Conservation (phyloP, 441 rosid species). For the Mallotus repandus region DNA sequence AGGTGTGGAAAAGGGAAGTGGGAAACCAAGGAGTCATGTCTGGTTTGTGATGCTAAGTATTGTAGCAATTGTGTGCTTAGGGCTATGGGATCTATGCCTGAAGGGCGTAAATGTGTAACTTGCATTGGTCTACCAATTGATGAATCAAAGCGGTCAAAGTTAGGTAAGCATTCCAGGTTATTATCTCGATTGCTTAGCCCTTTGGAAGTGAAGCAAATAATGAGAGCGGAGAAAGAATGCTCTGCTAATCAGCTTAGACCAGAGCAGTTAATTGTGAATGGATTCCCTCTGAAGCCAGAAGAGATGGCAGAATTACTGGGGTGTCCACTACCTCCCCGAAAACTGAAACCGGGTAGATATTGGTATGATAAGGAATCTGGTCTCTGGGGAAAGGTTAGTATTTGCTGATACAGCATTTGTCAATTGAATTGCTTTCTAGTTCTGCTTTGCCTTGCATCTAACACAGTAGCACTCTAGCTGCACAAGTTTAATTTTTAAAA, state of each 20-base stretch:
- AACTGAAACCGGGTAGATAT: constrained; percentile 91
- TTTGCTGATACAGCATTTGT: constrained; percentile 10
- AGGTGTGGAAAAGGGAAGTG: constrained; percentile 90
- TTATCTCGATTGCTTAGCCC: constrained; percentile 86
- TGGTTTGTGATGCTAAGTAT: constrained; percentile 90
- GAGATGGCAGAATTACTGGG: constrained; percentile 91
- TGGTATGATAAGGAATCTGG: constrained; percentile 99
- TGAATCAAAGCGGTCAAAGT: constrained; percentile 70
- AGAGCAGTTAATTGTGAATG: constrained; percentile 89
- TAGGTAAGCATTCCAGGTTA: constrained; percentile 82
- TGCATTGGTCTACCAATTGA: constrained; percentile 86
- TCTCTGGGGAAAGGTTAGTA: constrained; percentile 88
- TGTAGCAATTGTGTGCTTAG: constrained; percentile 94
- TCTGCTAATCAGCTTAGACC: constrained; percentile 96
- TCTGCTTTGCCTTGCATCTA: constrained; percentile 2
- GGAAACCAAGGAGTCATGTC: constrained; percentile 90
- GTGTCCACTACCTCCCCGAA: constrained; percentile 74
- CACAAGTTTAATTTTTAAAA: not conserved
- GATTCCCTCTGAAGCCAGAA: constrained; percentile 76
- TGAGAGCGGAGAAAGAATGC: constrained; percentile 98
- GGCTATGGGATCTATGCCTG: constrained; percentile 99
- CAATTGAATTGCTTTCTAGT: constrained; percentile 16
- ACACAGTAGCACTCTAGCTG: not conserved
- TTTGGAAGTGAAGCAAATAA: constrained; percentile 93
- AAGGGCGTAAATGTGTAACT: constrained; percentile 94